Evolutionary conservation across 2,329 filamentous ascomycete genomes (phyloP), one percentile per base, ranked within the genome.

Genomic region (Ophiostoma pallidulum): DNA sequence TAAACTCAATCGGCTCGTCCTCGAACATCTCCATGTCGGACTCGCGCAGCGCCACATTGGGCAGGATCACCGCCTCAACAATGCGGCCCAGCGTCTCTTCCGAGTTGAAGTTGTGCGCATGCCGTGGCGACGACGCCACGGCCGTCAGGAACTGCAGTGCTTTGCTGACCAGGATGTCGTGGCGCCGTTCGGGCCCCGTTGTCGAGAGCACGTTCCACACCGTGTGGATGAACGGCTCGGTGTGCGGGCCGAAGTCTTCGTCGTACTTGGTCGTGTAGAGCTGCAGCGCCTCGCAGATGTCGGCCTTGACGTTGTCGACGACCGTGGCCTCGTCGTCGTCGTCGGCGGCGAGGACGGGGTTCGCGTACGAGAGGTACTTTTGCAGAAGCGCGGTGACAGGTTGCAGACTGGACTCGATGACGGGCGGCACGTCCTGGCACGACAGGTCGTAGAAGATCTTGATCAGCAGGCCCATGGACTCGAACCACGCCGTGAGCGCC

Each of bases 1-100:
- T 98, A 62, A 94, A 98, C 65, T 98, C 92, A 55, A 98, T 98
- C 0, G 92, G 92, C 69, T 98, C 94, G 62, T 98, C 94, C 62
- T 98, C 92, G 58, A 98, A 97, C 56, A 95, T 76, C 64, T 98
- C 92, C 47, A 95, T 77, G 56, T 98, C 94, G 0, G 90, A 92
- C 59, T 96, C 92, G 55, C 94, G 81, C 51, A 98, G 71, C 14
- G 85, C 84, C 50, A 98, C 80, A 59, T 98, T 98, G 9, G 92
- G 91, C 54, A 98, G 69, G 48, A 98, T 86, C 50, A 97, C 92
- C 68, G 95, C 95, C 64, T 97, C 89, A 9, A 96, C 86, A 45
- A 98, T 86, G 62, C 95, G 85, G 16, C 81, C 80, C 31, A 97
- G 70, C 3, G 87, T 83, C 4, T 77, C 75, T 59, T 89, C 78